Base-by-base conservation (phyloP, 257 asterid genomes). In the Datura wrightii region DNA sequence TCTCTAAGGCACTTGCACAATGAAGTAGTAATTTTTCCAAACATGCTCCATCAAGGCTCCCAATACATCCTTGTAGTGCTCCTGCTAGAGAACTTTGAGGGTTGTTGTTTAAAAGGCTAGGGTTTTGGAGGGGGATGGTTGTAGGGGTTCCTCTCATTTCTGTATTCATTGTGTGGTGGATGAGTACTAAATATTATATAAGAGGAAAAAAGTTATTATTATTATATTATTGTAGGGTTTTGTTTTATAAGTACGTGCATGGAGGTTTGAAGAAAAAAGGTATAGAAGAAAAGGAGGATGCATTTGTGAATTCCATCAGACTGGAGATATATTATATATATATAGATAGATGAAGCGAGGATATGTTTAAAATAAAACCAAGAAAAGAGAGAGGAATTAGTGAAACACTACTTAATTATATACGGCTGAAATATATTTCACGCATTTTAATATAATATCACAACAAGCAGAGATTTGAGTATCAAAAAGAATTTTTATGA, bases 11-110 rank as follows among this genome's bases (percentile, higher is more conserved):
- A 55, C 87, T 88, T 31, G 93, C 97, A 55, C 95, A 92, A 79
- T 94, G 98, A 79, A 92, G 90, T 48, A 94, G 63, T 54, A 94
- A 95, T 88, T 93, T 93, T 88, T 94, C 98, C 66, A 90, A 91
- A 92, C 98, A 94, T 8, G 95, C 92, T 5, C 95, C 97, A 52
- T 93, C 98, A 6, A 93, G 90, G 79, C 74, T 92, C 44, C 90
- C 92, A 8, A 89, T 89, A 84, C 94, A 89, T 36, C 94, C 94
- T 11, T 88, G 87, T 8, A 92, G 79, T 58, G 92, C 91, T 39
- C 94, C 90, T 13, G 95, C 46, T 10, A 88, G 84, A 78, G 96
- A 81, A 66, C 55, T 79, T 13, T 90, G 94, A 1, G 90, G 42
- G 59, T 85, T 83, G 87, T 83, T 74, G 67, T 24, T 24, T 24